Conservation (phyloP, 345 rosid genomes). For the Nephelium lappaceum region DNA sequence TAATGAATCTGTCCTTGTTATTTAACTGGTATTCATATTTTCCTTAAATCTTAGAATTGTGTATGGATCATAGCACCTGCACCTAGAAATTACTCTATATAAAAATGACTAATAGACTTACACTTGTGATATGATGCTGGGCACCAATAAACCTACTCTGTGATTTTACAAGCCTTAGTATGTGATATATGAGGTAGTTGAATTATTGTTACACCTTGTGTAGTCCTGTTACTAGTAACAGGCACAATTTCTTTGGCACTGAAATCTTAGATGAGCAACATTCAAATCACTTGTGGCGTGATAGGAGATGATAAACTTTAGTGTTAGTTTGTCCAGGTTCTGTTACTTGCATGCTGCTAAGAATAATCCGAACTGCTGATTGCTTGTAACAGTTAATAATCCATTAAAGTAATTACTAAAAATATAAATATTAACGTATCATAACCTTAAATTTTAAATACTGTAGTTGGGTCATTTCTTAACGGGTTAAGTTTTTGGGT, state of each 20-base stretch:
- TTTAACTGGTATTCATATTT: neutral
- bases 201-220: neutral
- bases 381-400: neutral
- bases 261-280: neutral
- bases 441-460: too few species aligned
- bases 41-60: neutral
- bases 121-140: neutral
- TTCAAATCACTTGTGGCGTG: neutral
- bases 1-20: neutral
- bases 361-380: neutral
- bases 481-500: too few species aligned
- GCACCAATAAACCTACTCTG: neutral
- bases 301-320: neutral
- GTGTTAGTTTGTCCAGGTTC: neutral
- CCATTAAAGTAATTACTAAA: neutral
- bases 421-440: neutral
- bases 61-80: neutral
- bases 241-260: neutral
- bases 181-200: neutral
- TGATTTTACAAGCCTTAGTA: neutral
- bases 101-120: neutral
- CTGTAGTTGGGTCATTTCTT: too few species aligned
- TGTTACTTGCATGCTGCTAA: neutral
- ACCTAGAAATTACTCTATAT: slow-evolving; percentile 3
- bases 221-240: neutral